Evolutionary conservation across 352 stramenopile genomes (phyloP), one percentile per base, ranked within the genome.

Genomic region (Phytophthora litchii): DNA sequence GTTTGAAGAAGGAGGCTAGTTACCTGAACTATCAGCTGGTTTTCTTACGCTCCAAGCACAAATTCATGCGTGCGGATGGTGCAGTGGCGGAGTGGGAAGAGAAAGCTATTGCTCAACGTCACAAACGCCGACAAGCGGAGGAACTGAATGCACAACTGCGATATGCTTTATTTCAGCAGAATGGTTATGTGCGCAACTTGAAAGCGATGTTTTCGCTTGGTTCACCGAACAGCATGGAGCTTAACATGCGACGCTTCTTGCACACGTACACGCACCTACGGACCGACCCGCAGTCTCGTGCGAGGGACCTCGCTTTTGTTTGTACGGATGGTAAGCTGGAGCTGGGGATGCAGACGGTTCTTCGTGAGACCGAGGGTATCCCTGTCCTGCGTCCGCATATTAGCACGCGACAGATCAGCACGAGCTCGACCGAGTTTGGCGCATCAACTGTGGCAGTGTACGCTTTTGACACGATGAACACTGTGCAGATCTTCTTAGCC

Each of bases 21-120:
- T 64, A 79, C 11, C 73, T 89, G 4, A 78, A 69, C 16, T 63
- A 53, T 17, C 70, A 86, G 21, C 61, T 89, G 3, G 71, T 72
- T 43, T 64, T 57, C 38, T 32, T 89, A 48, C 75, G 80, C 14
- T 75, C 73, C 20, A 77, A 81, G 60, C 79, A 74, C 65, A 86
- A 87, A 25, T 27, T 56, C 35, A 59, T 76, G 60, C 75, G 78
- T 20, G 46, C 69, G 7, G 73, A 84, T 25, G 76, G 72, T 8
- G 54, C 53, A 44, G 52, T 87, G n/a, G 73, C 78, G 1, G 75
- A 81, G 43, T 86, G 64, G 64, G 70, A 89, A 47, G 79, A 89
- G 64, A 69, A 66, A 19, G 79, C 79, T 10, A 78, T 87, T 38
- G 70, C 70, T 11, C 73, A 86, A 45, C 79, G 79, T 17, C 75